Percentiles rank a stretch among this genome's conserved stretches.
phyloP scores from a whole-genome alignment of 202 grass and related monocot species.

The Panicum hallii region DNA sequence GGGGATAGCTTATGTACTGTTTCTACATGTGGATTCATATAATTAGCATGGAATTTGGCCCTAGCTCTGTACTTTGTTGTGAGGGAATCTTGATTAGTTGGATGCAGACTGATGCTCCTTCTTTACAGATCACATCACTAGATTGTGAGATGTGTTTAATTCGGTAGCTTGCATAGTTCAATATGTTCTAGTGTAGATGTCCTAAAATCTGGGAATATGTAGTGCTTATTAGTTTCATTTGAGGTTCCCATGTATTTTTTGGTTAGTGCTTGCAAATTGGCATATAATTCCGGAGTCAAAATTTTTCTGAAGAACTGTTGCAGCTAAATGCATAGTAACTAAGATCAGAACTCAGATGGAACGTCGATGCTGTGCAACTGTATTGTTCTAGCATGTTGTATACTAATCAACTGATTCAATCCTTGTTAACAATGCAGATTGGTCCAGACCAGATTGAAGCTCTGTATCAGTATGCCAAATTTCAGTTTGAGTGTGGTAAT shows the following conservation, averaged over 20 bases:
- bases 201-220: neutral
- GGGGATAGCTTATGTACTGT: neutral
- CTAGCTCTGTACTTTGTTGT: neutral
- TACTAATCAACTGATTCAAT: neutral
- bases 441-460: slow-evolving; percentile 89
- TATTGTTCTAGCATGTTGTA: neutral
- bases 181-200: neutral
- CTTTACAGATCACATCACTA: neutral
- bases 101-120: neutral
- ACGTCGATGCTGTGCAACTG: neutral
- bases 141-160: neutral
- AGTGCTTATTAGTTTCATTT: neutral
- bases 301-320: neutral
- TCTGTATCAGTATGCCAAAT: slow-evolving; percentile 92
- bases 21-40: neutral
- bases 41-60: neutral
- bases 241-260: neutral
- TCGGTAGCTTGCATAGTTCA: neutral
- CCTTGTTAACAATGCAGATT: slow-evolving; percentile 63
- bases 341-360: neutral
- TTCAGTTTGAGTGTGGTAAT: slow-evolving; percentile 95
- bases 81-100: neutral
- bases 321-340: neutral
- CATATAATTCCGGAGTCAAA: no score
- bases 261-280: neutral